Conservation (phyloP, 306 rosid genomes). For the Macrotyloma uniflorum region DNA sequence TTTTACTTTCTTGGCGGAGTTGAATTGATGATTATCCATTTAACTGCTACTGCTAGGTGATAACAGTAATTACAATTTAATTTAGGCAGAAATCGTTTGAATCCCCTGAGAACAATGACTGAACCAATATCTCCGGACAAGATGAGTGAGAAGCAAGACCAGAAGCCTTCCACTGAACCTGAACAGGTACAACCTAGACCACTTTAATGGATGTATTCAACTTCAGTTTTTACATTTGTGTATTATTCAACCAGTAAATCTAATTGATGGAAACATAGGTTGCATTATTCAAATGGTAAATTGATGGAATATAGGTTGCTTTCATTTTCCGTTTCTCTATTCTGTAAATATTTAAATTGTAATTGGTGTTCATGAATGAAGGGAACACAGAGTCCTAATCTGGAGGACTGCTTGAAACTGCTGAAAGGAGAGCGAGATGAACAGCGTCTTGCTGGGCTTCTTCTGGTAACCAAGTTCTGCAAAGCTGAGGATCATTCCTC, state of each 20-base stretch:
- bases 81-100: too few relatives aligned
- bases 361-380: constrained; percentile 36
- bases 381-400: constrained; percentile 55
- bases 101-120: too few relatives aligned
- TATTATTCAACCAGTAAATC: neutral
- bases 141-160: neutral
- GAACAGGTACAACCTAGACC: neutral
- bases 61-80: too few relatives aligned
- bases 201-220: neutral
- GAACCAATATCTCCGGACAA: neutral
- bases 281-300: neutral
- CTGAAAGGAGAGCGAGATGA: constrained; percentile 87
- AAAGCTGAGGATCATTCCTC: constrained; percentile 68
- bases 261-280: neutral
- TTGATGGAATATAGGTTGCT: neutral
- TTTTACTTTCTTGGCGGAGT: too few relatives aligned
- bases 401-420: constrained; percentile 89
- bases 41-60: too few relatives aligned
- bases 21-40: too few relatives aligned
- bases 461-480: constrained; percentile 81
- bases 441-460: constrained; percentile 93
- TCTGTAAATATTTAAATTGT: neutral
- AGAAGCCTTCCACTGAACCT: neutral
- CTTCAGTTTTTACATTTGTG: neutral
- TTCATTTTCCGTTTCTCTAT: neutral